Evolutionary conservation across 2,329 filamentous ascomycete species (phyloP).

Genomic region (Arthroderma sp.): DNA sequence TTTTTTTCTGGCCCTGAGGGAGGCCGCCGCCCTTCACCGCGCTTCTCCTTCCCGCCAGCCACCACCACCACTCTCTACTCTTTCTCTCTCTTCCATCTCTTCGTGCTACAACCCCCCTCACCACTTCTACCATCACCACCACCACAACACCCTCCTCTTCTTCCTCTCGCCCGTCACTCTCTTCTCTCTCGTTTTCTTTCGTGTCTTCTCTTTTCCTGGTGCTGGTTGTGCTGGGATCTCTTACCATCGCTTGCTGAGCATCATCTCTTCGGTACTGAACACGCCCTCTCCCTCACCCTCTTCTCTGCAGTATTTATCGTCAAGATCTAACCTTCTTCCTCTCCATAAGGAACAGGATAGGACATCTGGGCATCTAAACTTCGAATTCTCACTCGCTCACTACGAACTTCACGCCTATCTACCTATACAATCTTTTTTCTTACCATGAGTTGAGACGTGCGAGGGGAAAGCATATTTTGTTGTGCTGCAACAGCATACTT

Average conservation of each 20-base stretch:
- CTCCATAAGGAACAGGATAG: too few species aligned
- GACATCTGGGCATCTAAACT: too few species aligned
- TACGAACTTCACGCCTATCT: too few species aligned
- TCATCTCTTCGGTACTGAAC: background rate
- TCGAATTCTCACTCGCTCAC: too few species aligned
- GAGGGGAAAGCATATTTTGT: background rate
- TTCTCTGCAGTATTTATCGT: background rate
- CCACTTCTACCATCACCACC: background rate
- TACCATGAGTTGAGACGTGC: background rate
- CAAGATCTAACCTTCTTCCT: too few species aligned
- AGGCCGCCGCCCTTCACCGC: background rate
- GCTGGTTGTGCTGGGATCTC: too few species aligned
- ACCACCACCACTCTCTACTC: background rate
- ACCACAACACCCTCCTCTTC: background rate
- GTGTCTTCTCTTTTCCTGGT: too few species aligned
- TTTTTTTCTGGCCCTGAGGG: background rate
- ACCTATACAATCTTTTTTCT: too few species aligned
- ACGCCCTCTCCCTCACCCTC: background rate
- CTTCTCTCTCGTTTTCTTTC: too few species aligned
- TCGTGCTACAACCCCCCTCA: too few species aligned
- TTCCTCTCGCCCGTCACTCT: background rate
- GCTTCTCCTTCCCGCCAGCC: constrained; percentile 1
- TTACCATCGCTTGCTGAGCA: background rate
- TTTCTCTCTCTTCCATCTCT: background rate
- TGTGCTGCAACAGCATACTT: background rate